Evolutionary conservation across 495 filamentous ascomycete genomes (phyloP).

Genomic region (Neurospora sublineolata): DNA sequence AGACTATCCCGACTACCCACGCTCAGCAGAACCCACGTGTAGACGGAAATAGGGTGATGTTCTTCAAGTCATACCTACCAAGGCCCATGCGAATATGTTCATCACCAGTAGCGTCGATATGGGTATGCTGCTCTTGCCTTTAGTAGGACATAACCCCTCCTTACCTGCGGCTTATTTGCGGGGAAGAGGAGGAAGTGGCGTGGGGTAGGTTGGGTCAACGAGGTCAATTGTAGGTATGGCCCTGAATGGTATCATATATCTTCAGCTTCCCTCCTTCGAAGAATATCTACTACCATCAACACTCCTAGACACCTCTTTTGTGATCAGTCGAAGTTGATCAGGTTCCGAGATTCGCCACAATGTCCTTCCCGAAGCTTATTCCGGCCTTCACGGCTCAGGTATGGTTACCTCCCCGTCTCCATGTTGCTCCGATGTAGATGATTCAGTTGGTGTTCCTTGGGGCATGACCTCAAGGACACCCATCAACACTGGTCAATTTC

Average conservation of each 20-base stretch:
- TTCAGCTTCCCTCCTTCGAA: not conserved
- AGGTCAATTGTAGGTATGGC: not conserved
- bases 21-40: not conserved
- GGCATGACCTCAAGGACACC: not conserved
- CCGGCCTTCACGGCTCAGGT: slow-evolving; percentile 33
- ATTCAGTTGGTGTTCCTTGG: not conserved
- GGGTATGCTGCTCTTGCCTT: not conserved
- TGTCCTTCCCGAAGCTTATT: slow-evolving; percentile 30
- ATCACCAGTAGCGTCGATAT: not conserved
- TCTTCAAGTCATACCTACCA: not conserved
- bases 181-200: not conserved
- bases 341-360: not conserved
- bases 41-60: not conserved
- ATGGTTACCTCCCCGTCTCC: slow-evolving; percentile 4
- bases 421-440: not conserved
- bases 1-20: not conserved
- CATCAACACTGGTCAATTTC: not conserved
- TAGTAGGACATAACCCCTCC: not conserved
- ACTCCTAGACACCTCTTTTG: not conserved
- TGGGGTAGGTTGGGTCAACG: not conserved
- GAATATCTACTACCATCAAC: not conserved
- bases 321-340: not conserved
- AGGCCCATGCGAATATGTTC: not conserved
- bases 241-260: not conserved
- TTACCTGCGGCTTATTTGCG: not conserved